These are phyloP conservation scores for Fraxinus angustifolia DNA, from an alignment of 305 asterid genomes.

Conservation along the genomic window DNA sequence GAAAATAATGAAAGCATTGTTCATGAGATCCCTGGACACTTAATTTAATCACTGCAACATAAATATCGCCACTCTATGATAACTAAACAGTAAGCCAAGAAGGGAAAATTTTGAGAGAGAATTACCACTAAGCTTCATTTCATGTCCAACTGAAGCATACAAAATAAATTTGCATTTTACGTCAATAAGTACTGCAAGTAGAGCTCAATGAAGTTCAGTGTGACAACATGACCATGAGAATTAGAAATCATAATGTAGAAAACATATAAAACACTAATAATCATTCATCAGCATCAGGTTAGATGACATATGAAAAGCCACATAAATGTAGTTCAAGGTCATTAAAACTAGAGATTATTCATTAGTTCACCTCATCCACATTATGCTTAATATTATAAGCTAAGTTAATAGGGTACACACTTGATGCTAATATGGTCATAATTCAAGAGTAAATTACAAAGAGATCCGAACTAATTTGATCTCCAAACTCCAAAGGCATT, in stretches of 20 bases:
- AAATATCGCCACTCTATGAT: background rate
- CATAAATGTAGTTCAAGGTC: background rate
- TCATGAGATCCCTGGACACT: background rate
- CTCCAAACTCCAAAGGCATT: background rate
- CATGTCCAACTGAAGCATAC: background rate
- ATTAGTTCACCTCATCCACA: background rate
- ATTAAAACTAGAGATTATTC: background rate
- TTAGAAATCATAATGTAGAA: background rate
- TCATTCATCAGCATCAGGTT: background rate
- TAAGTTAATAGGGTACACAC: background rate
- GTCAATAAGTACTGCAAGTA: background rate
- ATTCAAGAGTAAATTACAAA: background rate
- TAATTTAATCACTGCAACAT: background rate
- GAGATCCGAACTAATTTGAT: background rate
- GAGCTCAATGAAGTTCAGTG: background rate
- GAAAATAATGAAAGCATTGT: background rate
- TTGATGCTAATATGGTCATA: background rate
- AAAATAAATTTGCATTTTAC: background rate
- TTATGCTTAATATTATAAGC: background rate
- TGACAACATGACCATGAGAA: background rate
- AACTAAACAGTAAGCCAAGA: background rate
- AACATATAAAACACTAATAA: background rate
- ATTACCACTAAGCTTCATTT: background rate
- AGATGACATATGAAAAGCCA: background rate
- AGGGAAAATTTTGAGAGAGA: background rate